phyloP scores from a whole-genome alignment of 2,329 filamentous ascomycete species.

The Hypoxylon sp. region DNA sequence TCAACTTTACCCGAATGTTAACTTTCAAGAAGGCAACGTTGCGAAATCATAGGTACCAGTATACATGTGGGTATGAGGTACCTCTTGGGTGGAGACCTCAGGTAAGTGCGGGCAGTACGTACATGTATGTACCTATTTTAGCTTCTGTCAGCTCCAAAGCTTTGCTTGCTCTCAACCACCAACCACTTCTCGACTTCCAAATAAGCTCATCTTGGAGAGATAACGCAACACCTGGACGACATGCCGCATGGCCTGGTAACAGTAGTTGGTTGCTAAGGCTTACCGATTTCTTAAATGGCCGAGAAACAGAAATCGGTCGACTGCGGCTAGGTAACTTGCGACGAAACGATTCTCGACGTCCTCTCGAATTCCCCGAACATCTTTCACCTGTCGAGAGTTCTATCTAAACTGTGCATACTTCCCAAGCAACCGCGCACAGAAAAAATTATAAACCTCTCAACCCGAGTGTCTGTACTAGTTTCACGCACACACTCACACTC shows the following conservation, averaged over 20 bases:
- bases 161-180: constrained; percentile 1
- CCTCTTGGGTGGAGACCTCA: too few relatives aligned
- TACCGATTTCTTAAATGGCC: constrained; percentile 23
- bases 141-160: constrained; percentile 3
- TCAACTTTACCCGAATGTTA: too few relatives aligned
- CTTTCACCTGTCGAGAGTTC: not conserved
- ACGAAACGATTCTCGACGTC: constrained; percentile 5
- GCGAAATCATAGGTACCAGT: too few relatives aligned
- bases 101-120: too few relatives aligned
- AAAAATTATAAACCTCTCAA: not conserved
- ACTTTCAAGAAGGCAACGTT: too few relatives aligned
- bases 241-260: constrained; percentile 15
- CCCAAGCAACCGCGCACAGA: not conserved
- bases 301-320: constrained; percentile 6
- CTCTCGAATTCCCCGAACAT: not conserved
- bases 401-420: not conserved
- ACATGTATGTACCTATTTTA: not conserved
- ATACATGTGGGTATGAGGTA: too few relatives aligned
- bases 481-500: not conserved
- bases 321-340: constrained; percentile 19
- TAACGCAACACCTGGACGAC: constrained; percentile 7
- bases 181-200: constrained; percentile 2
- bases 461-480: not conserved
- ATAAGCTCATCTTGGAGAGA: not conserved
- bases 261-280: constrained; percentile 21